Evolutionary conservation across 768 basidiomycete species (phyloP), one percentile per base, ranked within the genome.

Genomic region (Boletus rubroflammeus): DNA sequence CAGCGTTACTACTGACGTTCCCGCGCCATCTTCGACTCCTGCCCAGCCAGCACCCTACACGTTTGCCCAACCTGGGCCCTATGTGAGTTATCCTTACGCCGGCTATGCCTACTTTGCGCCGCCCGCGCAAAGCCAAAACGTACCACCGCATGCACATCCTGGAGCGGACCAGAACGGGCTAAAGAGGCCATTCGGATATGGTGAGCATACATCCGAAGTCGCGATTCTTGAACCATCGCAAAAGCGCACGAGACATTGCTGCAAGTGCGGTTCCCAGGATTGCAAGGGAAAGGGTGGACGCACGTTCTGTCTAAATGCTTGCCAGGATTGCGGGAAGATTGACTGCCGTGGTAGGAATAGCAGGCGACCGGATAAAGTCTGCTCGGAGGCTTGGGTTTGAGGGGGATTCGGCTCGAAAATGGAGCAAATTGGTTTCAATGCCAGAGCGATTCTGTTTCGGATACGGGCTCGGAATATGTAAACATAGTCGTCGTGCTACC

Each of bases 211-310:
- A 26, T 41, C 61, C 17, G 62, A 64, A 58, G 55, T 70, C 5
- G 65, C 61, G 11, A 71, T 73, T 15, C 57, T 70, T 3, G 74
- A 77, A 53, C 70, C 72, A 3, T 71, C 75, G 4, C 69, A 70
- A 60, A 88, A 88, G 65, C 79, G 90, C 3, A 81, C 82, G 41
- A 84, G 89, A 38, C 90, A 90, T 63, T 92, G 89, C 62, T 85
- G 84, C 67, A 92, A 92, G 72, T 91, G 89, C 53, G 89, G 89
- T 15, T 84, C 81, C 36, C 82, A 85, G 69, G 82, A 87, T 23
- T 92, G 89, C 68, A 91, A 90, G 66, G 89, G 89, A 46, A 91
- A 90, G 61, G 89, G 89, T 3, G 89, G 89, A 5, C 75, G 88
- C 36, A 74, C 75, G 41, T 90, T 88, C 65, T 92, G 89, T 65